These are phyloP conservation scores for Fennellomyces sp. DNA, from an alignment of 371 early-diverging fungal genomes.

Conservation along the genomic window DNA sequence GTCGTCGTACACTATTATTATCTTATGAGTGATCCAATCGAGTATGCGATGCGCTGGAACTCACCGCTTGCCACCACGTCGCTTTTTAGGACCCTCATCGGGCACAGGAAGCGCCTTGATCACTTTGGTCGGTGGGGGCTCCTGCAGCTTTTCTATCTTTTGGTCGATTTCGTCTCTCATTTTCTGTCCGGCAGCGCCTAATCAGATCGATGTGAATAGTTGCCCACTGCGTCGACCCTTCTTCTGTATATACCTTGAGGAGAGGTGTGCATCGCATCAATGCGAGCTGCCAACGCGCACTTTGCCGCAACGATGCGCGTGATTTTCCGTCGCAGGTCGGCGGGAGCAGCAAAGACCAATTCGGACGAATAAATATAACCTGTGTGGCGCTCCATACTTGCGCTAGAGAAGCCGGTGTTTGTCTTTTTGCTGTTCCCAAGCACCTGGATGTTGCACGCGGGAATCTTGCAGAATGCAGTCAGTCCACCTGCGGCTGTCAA, in stretches of 20 bases:
- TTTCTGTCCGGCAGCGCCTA: slow-evolving; percentile 64
- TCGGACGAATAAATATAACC: slow-evolving; percentile 86
- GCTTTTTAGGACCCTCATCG: slow-evolving; percentile 87
- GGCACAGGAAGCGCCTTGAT: slow-evolving; percentile 93
- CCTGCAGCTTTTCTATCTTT: slow-evolving; percentile 84
- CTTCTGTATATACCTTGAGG: slow-evolving; percentile 59
- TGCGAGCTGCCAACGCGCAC: slow-evolving; percentile 82
- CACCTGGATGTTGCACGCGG: slow-evolving; percentile 77
- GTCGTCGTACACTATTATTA: slow-evolving; percentile 69
- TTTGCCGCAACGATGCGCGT: slow-evolving; percentile 85
- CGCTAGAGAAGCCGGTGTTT: slow-evolving; percentile 81
- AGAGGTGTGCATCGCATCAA: slow-evolving; percentile 77
- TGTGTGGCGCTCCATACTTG: slow-evolving; percentile 71
- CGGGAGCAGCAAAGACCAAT: slow-evolving; percentile 67
- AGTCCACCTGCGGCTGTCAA: slow-evolving; percentile 93
- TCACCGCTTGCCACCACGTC: slow-evolving; percentile 86
- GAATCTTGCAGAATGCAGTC: slow-evolving; percentile 84
- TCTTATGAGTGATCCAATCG: neutral
- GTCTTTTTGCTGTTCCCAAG: slow-evolving; percentile 63
- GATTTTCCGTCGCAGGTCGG: slow-evolving; percentile 80
- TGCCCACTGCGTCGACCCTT: neutral
- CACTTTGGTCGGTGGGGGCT: slow-evolving; percentile 86
- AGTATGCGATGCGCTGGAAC: neutral
- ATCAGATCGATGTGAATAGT: neutral
- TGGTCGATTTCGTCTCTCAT: slow-evolving; percentile 83